Evolutionary conservation across 345 rosid genomes (phyloP).

Genomic region (Microthlaspi erraticum): DNA sequence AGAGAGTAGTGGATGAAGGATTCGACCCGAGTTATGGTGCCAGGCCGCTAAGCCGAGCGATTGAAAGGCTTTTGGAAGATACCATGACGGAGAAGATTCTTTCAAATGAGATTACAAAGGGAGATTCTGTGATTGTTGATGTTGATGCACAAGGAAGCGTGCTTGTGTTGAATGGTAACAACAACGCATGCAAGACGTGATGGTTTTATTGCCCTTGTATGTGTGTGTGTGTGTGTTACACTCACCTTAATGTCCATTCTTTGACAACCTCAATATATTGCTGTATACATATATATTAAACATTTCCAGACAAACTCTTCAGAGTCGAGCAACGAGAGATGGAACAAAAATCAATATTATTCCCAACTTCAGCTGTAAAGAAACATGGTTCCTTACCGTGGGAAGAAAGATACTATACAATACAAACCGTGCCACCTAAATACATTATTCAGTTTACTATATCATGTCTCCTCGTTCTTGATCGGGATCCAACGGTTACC

Average conservation of each 20-base stretch:
- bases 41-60: constrained; percentile 92
- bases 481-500: constrained; percentile 68
- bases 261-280: no score
- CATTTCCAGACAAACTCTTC: no score
- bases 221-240: no score
- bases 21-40: constrained; percentile 97
- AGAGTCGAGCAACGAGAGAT: not conserved
- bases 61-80: constrained; percentile 92
- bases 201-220: constrained; percentile 35
- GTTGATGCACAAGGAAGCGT: constrained; percentile 84
- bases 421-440: constrained; percentile 33
- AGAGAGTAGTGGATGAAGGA: constrained; percentile 95
- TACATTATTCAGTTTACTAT: not conserved
- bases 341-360: constrained; percentile 29
- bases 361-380: constrained; percentile 8
- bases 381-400: constrained; percentile 37
- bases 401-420: constrained; percentile 3
- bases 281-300: no score
- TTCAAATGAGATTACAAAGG: constrained; percentile 85
- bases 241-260: no score
- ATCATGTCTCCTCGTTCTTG: constrained; percentile 63
- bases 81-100: constrained; percentile 99
- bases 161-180: constrained; percentile 81
- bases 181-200: constrained; percentile 54
- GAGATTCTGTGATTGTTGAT: constrained; percentile 90